A percentile compares a stretch with the other conserved stretches of the same genome.
Evolutionary conservation across 352 stramenopile species (phyloP).

Genomic region (Albugo candida): DNA sequence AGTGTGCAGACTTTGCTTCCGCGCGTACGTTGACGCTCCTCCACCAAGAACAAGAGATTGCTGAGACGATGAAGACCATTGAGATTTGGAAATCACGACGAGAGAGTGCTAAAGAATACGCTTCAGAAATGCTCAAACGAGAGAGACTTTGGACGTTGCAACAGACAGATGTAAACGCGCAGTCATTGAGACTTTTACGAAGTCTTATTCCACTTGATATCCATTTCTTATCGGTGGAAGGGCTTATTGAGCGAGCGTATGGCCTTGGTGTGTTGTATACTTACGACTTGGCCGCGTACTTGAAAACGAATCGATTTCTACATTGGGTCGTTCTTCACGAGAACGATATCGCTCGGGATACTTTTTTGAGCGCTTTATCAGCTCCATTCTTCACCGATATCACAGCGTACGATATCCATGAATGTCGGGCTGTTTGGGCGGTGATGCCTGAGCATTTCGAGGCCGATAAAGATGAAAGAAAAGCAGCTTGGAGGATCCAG

Average conservation of each 20-base stretch:
- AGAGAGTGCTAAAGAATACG: constrained; percentile 36
- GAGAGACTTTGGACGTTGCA: constrained; percentile 24
- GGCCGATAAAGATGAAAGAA: constrained; percentile 55
- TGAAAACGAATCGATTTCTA: constrained; percentile 61
- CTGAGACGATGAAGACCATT: constrained; percentile 27
- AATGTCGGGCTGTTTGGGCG: constrained; percentile 27
- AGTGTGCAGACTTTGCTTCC: constrained; percentile 26
- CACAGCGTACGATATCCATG: constrained; percentile 32
- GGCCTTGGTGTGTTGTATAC: constrained; percentile 27
- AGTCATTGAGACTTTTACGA: constrained; percentile 21
- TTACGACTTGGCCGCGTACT: constrained; percentile 47
- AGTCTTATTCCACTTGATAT: constrained; percentile 32
- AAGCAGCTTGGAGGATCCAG: constrained; percentile 29
- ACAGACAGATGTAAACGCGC: constrained; percentile 19
- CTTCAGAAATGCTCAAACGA: constrained; percentile 23
- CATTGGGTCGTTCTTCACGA: constrained; percentile 63
- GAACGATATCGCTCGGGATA: constrained; percentile 39
- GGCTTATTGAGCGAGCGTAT: constrained; percentile 22
- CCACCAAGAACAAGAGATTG: constrained; percentile 30
- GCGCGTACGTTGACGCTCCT: constrained; percentile 25
- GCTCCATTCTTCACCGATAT: constrained; percentile 51
- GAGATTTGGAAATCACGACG: constrained; percentile 44
- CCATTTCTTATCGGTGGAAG: constrained; percentile 30
- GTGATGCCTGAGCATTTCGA: constrained; percentile 40
- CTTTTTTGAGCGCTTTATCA: constrained; percentile 45